Evolutionary conservation across 1,284 basidiomycete species (phyloP).

Genomic region (Meripilus lineatus): DNA sequence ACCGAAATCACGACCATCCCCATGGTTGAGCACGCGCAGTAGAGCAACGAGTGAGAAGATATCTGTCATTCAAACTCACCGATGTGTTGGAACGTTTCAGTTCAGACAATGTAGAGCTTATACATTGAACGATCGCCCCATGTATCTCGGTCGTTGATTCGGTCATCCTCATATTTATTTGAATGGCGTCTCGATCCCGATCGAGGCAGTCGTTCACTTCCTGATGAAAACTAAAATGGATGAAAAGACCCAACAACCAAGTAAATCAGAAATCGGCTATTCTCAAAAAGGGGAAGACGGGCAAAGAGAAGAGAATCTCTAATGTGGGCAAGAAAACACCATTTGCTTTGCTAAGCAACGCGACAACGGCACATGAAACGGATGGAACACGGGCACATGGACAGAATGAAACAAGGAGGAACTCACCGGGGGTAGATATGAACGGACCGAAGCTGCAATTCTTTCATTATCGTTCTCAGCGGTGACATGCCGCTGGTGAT

Average conservation of each 20-base stretch:
- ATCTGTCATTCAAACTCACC: constrained; percentile 38
- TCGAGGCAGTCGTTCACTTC: constrained; percentile 78
- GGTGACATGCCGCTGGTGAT: constrained; percentile 92
- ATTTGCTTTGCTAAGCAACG: too few relatives aligned
- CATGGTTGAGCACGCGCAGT: not conserved
- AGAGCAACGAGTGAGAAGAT: too few relatives aligned
- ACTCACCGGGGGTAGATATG: constrained; percentile 87
- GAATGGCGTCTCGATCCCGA: constrained; percentile 82
- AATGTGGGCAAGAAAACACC: too few relatives aligned
- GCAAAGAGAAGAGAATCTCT: too few relatives aligned
- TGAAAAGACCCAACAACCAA: not conserved
- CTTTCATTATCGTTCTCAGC: constrained; percentile 88
- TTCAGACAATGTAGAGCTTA: constrained; percentile 88
- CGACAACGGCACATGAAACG: not conserved
- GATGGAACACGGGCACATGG: not conserved
- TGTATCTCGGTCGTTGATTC: constrained; percentile 90
- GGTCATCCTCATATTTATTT: constrained; percentile 86
- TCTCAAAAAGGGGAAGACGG: too few relatives aligned
- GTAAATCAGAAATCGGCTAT: not conserved
- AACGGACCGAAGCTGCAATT: constrained; percentile 84
- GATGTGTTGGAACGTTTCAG: constrained; percentile 85
- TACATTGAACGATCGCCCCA: constrained; percentile 90
- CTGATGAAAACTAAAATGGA: constrained; percentile 76
- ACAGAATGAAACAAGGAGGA: too few relatives aligned
- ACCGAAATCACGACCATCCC: not conserved